These are phyloP conservation scores for Adansonia grandidieri DNA, from an alignment of 441 rosid genomes.

Conservation along the genomic window DNA sequence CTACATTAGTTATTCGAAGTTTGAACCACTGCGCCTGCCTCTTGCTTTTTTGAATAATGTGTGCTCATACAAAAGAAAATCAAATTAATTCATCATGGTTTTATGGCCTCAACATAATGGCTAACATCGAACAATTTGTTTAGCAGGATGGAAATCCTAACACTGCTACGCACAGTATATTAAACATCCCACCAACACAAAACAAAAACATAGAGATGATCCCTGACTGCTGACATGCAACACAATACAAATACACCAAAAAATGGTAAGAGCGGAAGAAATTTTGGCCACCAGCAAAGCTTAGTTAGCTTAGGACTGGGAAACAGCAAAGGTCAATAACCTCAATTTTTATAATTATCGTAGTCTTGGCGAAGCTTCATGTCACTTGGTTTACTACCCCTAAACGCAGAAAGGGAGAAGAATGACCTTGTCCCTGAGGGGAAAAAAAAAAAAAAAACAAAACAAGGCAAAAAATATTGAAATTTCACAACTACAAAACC, in stretches of 20 bases:
- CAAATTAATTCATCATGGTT: not conserved
- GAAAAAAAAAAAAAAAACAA: conserved; percentile 10
- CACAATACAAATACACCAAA: not conserved
- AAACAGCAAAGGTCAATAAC: not conserved
- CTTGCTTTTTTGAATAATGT: too few species aligned
- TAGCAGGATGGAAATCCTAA: conserved; percentile 17
- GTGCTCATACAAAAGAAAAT: not conserved
- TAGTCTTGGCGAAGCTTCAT: conserved; percentile 43
- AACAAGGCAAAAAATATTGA: not conserved
- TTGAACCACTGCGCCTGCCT: too few species aligned
- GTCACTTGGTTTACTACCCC: conserved; percentile 67
- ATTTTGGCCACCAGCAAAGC: conserved; percentile 24
- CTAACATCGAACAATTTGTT: conserved; percentile 8
- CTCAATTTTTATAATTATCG: conserved; percentile 4
- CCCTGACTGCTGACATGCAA: not conserved
- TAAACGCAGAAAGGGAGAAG: conserved; percentile 78
- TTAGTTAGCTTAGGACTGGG: not conserved
- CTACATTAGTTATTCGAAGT: too few species aligned
- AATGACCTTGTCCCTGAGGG: conserved; percentile 67
- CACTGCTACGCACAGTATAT: conserved; percentile 11
- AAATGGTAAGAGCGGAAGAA: not conserved
- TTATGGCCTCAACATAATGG: not conserved
- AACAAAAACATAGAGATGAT: not conserved
- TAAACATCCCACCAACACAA: not conserved
- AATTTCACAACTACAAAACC: not conserved